Percentiles rank a stretch among this genome's conserved stretches.
Conservation (phyloP, 495 filamentous ascomycete genomes). For the Aspergillus saccharolyticus region DNA sequence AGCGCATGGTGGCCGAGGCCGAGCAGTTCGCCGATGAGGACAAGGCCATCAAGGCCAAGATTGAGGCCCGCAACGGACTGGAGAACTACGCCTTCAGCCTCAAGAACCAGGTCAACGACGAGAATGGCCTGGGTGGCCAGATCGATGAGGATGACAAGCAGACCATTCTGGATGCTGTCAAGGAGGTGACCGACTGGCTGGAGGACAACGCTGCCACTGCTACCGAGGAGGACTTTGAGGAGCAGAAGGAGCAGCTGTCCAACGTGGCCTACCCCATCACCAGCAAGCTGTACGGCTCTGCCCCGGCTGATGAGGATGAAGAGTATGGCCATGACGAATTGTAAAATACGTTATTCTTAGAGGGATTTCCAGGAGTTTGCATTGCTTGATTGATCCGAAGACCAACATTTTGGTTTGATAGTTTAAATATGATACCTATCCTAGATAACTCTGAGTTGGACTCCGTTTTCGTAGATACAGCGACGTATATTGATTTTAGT, state of each 20-base stretch:
- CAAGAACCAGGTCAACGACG: constrained; percentile 98
- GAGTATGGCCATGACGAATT: constrained; percentile 84
- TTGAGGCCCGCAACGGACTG: constrained; percentile 90
- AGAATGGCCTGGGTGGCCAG: constrained; percentile 95
- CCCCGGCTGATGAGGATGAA: constrained; percentile 61
- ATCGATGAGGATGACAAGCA: constrained; percentile 99
- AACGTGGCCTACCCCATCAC: constrained; percentile 97
- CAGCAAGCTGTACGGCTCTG: constrained; percentile 85
- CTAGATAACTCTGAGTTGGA: too few species aligned
- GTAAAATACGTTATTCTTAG: constrained; percentile 49
- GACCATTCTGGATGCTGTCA: constrained; percentile 90
- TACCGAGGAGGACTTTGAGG: constrained; percentile 89
- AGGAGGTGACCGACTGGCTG: constrained; percentile 96
- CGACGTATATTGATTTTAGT: too few species aligned
- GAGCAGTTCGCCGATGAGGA: constrained; percentile 99
- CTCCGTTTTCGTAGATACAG: too few species aligned
- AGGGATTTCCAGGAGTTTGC: constrained; percentile 40
- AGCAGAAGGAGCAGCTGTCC: constrained; percentile 98
- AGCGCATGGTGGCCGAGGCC: constrained; percentile 94
- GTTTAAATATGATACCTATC: constrained; percentile 2
- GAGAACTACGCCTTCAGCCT: constrained; percentile 96
- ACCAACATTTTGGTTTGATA: constrained; percentile 18
- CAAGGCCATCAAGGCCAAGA: constrained; percentile 91
- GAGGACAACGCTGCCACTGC: constrained; percentile 91
- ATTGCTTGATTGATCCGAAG: constrained; percentile 21